These are phyloP conservation scores for Catharanthus roseus DNA, from an alignment of 257 asterid genomes.

Conservation along the genomic window DNA sequence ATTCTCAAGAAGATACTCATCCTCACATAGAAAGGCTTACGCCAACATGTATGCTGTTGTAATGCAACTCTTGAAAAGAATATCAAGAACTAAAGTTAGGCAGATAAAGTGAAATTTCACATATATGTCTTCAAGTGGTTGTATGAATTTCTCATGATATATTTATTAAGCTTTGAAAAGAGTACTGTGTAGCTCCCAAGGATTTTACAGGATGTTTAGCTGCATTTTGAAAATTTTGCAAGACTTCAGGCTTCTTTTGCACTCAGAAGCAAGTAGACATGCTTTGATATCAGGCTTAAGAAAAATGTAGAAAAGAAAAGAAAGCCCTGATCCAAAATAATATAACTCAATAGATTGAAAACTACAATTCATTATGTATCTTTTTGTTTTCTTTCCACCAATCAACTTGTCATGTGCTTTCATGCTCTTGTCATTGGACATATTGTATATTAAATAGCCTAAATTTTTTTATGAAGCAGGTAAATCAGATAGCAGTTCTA, in stretches of 20 bases:
- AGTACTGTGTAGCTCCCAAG: neutral
- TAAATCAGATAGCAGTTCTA: conserved; percentile 31
- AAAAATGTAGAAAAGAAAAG: neutral
- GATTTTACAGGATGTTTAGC: too few relatives aligned
- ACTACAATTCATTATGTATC: too few relatives aligned
- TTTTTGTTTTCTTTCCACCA: neutral
- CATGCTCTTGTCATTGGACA: conserved; percentile 1
- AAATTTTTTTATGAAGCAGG: conserved; percentile 33
- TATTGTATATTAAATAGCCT: conserved; percentile 3
- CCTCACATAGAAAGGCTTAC: neutral
- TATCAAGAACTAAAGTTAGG: neutral
- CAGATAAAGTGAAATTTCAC: neutral
- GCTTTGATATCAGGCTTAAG: neutral
- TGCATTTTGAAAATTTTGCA: too few relatives aligned
- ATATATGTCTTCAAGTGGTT: neutral
- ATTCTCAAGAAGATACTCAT: neutral
- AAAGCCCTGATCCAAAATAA: neutral
- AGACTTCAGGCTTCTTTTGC: neutral
- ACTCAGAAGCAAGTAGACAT: neutral
- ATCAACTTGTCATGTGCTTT: neutral
- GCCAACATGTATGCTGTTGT: neutral
- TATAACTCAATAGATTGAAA: neutral
- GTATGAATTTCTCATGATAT: neutral
- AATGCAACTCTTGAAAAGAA: neutral
- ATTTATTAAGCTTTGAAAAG: neutral